Evolutionary conservation across 768 basidiomycete genomes (phyloP).

Genomic region (Pulveroboletus frians): DNA sequence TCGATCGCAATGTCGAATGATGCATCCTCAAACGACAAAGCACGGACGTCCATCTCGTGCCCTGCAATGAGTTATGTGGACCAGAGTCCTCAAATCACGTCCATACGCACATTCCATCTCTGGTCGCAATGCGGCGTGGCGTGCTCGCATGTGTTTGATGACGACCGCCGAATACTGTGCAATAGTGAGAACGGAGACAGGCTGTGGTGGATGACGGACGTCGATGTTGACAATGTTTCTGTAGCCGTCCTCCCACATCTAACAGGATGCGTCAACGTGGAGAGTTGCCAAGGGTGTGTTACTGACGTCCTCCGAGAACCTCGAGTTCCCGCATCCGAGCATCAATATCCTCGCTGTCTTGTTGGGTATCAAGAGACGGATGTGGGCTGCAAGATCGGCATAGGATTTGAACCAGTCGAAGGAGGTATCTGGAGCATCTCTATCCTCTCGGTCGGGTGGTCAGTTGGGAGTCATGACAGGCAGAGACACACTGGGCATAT

Average conservation of each 20-base stretch:
- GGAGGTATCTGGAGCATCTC: slow-evolving; percentile 51
- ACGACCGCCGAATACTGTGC: slow-evolving; percentile 68
- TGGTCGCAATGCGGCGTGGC: slow-evolving; percentile 45
- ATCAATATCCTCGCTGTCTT: slow-evolving; percentile 62
- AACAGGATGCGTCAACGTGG: slow-evolving; percentile 4
- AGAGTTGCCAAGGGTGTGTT: background rate
- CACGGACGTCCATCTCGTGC: slow-evolving; percentile 80
- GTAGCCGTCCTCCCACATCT: slow-evolving; percentile 91
- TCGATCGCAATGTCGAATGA: slow-evolving; percentile 80
- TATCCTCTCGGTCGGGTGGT: slow-evolving; percentile 23
- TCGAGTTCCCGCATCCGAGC: slow-evolving; percentile 84
- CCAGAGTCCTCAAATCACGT: background rate
- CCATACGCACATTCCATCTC: slow-evolving; percentile 63
- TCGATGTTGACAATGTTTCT: slow-evolving; percentile 75
- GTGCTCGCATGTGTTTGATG: slow-evolving; percentile 65
- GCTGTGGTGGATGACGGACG: slow-evolving; percentile 35
- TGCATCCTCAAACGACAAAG: slow-evolving; percentile 50
- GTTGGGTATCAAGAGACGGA: slow-evolving; percentile 59
- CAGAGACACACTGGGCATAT: slow-evolving; percentile 52
- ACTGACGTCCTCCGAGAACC: slow-evolving; percentile 66
- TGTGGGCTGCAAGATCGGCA: slow-evolving; percentile 55
- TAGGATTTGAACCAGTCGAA: slow-evolving; percentile 92
- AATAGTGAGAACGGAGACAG: background rate
- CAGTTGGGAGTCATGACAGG: background rate
- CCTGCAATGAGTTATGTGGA: slow-evolving; percentile 37